Evolutionary conservation across 176 grass and related monocot genomes (phyloP).

Genomic region (Carex littledalei): DNA sequence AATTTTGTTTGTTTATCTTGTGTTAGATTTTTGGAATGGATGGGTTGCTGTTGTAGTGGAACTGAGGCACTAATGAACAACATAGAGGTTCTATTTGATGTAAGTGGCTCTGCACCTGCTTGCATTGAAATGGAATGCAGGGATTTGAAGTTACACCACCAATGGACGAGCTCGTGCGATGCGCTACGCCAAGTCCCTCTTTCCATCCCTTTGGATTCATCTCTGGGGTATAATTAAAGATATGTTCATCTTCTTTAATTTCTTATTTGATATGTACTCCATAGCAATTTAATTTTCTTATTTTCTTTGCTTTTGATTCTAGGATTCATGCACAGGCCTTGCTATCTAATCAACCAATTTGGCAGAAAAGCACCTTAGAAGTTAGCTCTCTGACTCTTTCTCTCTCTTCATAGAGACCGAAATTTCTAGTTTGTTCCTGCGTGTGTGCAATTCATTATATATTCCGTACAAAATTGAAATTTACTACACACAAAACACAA

Average conservation of each 20-base stretch:
- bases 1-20: neutral
- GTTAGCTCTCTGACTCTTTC: conserved; percentile 14
- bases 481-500: no score
- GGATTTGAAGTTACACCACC: conserved; percentile 26
- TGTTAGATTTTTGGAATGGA: conserved; percentile 65
- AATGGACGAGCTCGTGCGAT: conserved; percentile 21
- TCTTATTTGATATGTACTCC: neutral
- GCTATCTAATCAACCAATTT: conserved; percentile 61
- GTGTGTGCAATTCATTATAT: conserved; percentile 10
- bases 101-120: neutral
- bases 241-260: neutral
- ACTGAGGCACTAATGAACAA: conserved; percentile 27
- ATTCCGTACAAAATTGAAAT: neutral
- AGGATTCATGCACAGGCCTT: conserved; percentile 72
- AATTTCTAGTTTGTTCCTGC: neutral
- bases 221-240: conserved; percentile 36
- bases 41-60: conserved; percentile 62
- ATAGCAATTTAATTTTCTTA: neutral
- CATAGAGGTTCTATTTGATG: conserved; percentile 21
- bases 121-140: conserved; percentile 23
- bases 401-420: neutral
- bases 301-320: conserved; percentile 4
- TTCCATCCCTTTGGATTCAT: conserved; percentile 56
- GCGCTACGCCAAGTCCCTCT: conserved; percentile 44
- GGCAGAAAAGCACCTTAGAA: conserved; percentile 40